Percentiles rank a stretch among this genome's conserved stretches.
Evolutionary conservation across 164 flowering plant genomes (phyloP).

Genomic region (Macadamia integrifolia): DNA sequence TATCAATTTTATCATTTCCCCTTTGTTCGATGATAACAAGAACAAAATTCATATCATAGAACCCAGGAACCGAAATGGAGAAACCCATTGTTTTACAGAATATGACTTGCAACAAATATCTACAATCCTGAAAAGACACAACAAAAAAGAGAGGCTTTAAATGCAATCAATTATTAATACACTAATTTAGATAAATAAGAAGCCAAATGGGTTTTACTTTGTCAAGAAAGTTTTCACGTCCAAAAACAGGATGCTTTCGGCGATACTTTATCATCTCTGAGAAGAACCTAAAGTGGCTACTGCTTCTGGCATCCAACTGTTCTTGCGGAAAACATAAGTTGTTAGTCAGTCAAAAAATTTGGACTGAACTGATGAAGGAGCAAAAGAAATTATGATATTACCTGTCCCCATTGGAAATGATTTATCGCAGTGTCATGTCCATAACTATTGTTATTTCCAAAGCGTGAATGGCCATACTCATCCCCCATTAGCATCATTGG

Average conservation of each 20-base stretch:
- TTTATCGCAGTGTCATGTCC: constrained; percentile 86
- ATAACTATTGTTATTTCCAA: constrained; percentile 95
- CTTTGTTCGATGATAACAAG: no score
- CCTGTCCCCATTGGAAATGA: constrained; percentile 86
- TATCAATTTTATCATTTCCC: no score
- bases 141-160: background rate
- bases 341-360: background rate
- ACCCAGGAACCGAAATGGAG: no score
- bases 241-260: constrained; percentile 36
- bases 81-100: no score
- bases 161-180: background rate
- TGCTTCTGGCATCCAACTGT: constrained; percentile 63
- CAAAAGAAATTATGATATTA: constrained; percentile 11
- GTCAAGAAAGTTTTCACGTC: constrained; percentile 56
- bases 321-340: constrained; percentile 7
- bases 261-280: constrained; percentile 79
- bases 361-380: background rate
- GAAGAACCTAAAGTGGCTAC: constrained; percentile 73
- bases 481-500: constrained; percentile 99
- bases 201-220: constrained; percentile 37
- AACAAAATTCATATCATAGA: no score
- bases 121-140: no score
- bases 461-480: constrained; percentile 94
- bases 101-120: no score
- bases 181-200: background rate